These are phyloP conservation scores for Beverwykella pulmonaria DNA, from an alignment of 495 filamentous ascomycete genomes.

Conservation along the genomic window DNA sequence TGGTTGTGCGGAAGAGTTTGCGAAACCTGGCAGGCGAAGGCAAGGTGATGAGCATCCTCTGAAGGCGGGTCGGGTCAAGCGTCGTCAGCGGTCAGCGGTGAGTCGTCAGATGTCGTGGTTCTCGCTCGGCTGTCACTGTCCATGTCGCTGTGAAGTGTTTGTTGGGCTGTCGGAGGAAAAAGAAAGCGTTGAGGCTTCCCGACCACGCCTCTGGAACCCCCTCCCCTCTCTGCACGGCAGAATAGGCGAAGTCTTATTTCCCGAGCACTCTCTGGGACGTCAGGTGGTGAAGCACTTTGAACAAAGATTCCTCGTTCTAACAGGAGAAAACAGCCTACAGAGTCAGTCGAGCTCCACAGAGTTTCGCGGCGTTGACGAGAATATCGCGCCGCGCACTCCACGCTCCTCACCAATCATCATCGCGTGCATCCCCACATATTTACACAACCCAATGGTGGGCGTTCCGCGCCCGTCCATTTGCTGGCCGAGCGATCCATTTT, in stretches of 20 bases:
- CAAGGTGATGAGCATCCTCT: no score
- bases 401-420: neutral
- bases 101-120: neutral
- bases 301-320: neutral
- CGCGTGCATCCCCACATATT: neutral
- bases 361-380: neutral
- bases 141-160: neutral
- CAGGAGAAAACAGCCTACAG: neutral
- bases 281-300: neutral
- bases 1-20: neutral
- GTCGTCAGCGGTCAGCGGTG: neutral
- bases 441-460: conserved; percentile 23
- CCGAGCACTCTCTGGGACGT: neutral
- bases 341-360: neutral
- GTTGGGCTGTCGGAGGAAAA: neutral
- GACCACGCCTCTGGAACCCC: no score
- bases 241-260: no score
- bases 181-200: neutral
- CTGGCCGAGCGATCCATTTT: neutral
- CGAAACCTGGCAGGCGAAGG: neutral
- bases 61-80: no score
- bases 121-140: neutral
- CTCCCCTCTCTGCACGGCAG: neutral
- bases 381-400: neutral
- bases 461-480: neutral